Percentiles rank a stretch among this genome's conserved stretches.
Conservation (phyloP, 306 rosid species). For the Cucurbita moschata region DNA sequence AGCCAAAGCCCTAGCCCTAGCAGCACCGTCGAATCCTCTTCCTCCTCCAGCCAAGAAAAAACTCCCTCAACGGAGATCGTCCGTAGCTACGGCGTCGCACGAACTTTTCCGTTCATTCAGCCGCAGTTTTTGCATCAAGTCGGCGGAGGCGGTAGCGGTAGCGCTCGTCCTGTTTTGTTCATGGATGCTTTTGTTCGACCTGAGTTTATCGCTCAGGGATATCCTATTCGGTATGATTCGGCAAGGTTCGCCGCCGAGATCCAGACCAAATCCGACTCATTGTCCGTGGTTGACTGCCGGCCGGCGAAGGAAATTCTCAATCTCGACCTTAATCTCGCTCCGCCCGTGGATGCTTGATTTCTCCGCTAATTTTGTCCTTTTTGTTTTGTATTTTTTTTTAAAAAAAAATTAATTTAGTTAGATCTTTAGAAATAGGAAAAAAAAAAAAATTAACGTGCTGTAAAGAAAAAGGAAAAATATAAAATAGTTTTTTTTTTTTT, state of each 20-base stretch:
- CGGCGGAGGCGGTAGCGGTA: not conserved
- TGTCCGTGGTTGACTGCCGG: slow-evolving; percentile 31
- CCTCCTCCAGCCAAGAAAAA: slow-evolving; percentile 16
- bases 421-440: not conserved
- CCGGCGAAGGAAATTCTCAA: slow-evolving; percentile 27
- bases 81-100: slow-evolving; percentile 6
- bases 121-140: slow-evolving; percentile 14
- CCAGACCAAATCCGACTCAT: slow-evolving; percentile 39
- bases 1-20: slow-evolving; percentile 1
- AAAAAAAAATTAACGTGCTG: not conserved
- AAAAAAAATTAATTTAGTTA: not conserved
- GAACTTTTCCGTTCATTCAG: slow-evolving; percentile 31
- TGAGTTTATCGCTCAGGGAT: slow-evolving; percentile 20
- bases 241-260: slow-evolving; percentile 3
- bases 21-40: slow-evolving; percentile 13
- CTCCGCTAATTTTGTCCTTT: not conserved
- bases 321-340: slow-evolving; percentile 59
- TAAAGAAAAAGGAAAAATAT: not conserved
- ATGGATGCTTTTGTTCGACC: not conserved
- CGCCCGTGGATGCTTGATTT: slow-evolving; percentile 31
- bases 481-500: not conserved
- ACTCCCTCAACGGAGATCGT: slow-evolving; percentile 19
- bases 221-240: slow-evolving; percentile 23
- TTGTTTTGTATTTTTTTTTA: not conserved
- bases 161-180: slow-evolving; percentile 17